A percentile compares a stretch with the other conserved stretches of the same genome.
Conservation (phyloP, 345 rosid species). For the Moringa oleifera region DNA sequence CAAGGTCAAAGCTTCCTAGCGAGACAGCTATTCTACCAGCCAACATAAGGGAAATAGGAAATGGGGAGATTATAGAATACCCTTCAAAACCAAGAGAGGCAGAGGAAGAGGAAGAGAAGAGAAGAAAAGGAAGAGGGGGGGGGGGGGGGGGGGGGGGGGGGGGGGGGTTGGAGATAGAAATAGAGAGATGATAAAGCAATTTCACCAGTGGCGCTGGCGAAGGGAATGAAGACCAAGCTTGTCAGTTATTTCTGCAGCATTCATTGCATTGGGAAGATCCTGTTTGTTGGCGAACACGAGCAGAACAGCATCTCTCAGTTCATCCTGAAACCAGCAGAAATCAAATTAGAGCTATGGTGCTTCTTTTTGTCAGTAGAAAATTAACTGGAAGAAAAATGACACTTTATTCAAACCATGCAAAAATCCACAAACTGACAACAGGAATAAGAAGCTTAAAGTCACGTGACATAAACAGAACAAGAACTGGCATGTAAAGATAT, state of each 20-base stretch:
- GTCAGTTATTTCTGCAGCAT: slow-evolving; percentile 92
- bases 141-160: no score
- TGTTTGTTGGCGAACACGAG: slow-evolving; percentile 92
- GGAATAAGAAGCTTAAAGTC: neutral
- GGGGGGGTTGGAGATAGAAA: no score
- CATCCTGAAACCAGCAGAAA: slow-evolving; percentile 41
- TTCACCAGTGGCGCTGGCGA: slow-evolving; percentile 89
- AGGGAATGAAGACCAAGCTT: slow-evolving; percentile 94
- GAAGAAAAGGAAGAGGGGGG: no score
- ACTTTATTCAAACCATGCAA: neutral
- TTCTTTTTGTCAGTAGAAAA: slow-evolving; percentile 1
- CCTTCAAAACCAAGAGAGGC: no score
- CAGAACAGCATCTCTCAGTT: slow-evolving; percentile 78
- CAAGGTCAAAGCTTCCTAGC: no score
- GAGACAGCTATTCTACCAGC: no score
- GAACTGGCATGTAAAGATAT: no score
- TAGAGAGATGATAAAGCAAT: slow-evolving; percentile 4
- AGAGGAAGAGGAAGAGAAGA: no score
- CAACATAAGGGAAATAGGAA: neutral
- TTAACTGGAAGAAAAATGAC: neutral
- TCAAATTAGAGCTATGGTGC: neutral
- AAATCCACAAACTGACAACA: no score
- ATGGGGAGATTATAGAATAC: no score
- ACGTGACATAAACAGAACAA: neutral
- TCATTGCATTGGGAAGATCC: slow-evolving; percentile 96